Conservation (phyloP, 495 filamentous ascomycete genomes). For the Ramalina intermedia region DNA sequence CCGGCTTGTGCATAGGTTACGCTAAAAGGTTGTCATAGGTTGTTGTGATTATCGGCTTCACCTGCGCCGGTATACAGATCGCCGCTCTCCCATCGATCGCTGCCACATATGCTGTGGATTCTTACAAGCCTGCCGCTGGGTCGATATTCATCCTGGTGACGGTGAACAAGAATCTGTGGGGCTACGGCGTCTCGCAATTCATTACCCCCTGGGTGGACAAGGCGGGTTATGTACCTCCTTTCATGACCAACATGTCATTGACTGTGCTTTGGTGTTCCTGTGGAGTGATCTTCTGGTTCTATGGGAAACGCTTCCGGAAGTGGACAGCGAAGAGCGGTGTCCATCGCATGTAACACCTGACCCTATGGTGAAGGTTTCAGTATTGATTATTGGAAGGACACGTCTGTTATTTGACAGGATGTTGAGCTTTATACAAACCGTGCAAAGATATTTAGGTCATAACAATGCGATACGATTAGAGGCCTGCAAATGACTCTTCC, state of each 20-base stretch:
- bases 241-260: conserved; percentile 37
- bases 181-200: conserved; percentile 31
- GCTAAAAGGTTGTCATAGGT: conserved; percentile 7
- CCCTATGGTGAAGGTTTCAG: too few relatives aligned
- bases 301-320: conserved; percentile 38
- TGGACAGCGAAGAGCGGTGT: conserved; percentile 38
- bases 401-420: too few relatives aligned
- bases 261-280: conserved; percentile 34
- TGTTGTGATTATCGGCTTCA: conserved; percentile 36
- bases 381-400: too few relatives aligned
- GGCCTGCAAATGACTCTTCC: too few relatives aligned
- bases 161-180: conserved; percentile 43
- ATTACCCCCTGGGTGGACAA: conserved; percentile 24
- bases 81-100: conserved; percentile 36
- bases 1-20: not conserved
- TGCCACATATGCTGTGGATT: conserved; percentile 39
- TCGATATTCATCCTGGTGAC: conserved; percentile 45
- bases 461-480: too few relatives aligned
- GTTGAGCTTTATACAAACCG: too few relatives aligned
- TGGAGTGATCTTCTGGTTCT: conserved; percentile 37
- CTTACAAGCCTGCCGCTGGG: conserved; percentile 42
- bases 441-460: too few relatives aligned
- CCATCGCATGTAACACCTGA: conserved; percentile 17
- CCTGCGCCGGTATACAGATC: conserved; percentile 38
- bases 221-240: conserved; percentile 24